Percentiles rank a stretch among this genome's conserved stretches.
phyloP scores from a whole-genome alignment of 495 filamentous ascomycete genomes.

The Aspergillus asperescens region DNA sequence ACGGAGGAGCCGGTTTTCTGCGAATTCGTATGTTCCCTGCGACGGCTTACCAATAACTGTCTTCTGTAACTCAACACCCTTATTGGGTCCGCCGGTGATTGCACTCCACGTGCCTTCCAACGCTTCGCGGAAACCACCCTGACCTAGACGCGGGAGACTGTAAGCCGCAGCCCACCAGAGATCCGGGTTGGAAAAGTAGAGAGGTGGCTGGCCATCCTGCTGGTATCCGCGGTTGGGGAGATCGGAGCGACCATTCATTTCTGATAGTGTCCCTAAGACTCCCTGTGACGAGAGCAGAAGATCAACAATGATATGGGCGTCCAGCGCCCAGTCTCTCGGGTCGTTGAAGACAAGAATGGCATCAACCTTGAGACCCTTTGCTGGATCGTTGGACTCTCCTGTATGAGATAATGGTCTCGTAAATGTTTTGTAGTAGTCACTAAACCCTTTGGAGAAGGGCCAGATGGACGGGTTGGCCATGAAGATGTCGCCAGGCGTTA shows the following conservation, averaged over 20 bases:
- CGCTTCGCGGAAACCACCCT: conserved; percentile 84
- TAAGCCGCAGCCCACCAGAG: conserved; percentile 80
- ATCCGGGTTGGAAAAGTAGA: conserved; percentile 90
- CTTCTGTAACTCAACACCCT: conserved; percentile 55
- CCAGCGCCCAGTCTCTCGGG: conserved; percentile 90
- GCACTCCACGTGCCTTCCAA: conserved; percentile 72
- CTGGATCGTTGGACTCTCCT: conserved; percentile 31
- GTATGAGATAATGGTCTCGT: conserved; percentile 53
- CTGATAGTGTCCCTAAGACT: conserved; percentile 69
- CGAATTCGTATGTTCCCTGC: conserved; percentile 71
- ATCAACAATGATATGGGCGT: conserved; percentile 75
- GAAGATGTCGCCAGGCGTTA: conserved; percentile 81
- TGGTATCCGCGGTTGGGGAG: conserved; percentile 72
- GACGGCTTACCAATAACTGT: conserved; percentile 81
- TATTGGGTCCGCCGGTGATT: conserved; percentile 55
- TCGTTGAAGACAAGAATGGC: conserved; percentile 89
- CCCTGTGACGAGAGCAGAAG: conserved; percentile 69
- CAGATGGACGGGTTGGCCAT: conserved; percentile 66
- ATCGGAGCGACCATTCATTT: conserved; percentile 46
- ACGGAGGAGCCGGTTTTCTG: conserved; percentile 62
- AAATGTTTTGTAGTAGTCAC: conserved; percentile 54
- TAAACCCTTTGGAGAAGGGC: conserved; percentile 67
- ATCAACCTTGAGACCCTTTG: conserved; percentile 61
- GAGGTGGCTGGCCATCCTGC: conserved; percentile 67
- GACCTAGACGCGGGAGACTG: conserved; percentile 82